Evolutionary conservation across 176 grass and related monocot genomes (phyloP).

Genomic region (Chrysopogon serrulatus): DNA sequence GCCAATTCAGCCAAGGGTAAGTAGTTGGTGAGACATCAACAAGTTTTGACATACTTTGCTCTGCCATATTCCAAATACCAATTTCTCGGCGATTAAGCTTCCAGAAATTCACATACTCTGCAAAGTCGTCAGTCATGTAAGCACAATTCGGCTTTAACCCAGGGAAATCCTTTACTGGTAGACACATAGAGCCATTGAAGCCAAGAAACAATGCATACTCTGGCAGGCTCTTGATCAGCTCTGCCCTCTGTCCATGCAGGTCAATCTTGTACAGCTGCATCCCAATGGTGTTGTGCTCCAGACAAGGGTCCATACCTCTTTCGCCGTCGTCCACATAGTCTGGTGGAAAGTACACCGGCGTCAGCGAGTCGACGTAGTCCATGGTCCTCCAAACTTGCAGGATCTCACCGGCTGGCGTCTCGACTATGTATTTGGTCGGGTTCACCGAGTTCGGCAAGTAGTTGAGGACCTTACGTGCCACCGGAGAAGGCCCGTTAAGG

Average conservation of each 20-base stretch:
- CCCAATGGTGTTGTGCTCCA: not conserved
- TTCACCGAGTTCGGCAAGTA: not conserved
- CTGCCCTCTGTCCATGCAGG: not conserved
- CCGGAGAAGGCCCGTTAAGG: not conserved
- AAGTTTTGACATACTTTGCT: not conserved
- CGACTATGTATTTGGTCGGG: not conserved
- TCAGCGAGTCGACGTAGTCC: not conserved
- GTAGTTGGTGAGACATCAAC: not conserved
- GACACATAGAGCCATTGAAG: not conserved
- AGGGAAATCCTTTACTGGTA: not conserved
- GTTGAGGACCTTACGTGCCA: not conserved
- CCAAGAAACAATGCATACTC: slow-evolving; percentile 11
- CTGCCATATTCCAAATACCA: not conserved
- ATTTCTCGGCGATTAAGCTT: not conserved
- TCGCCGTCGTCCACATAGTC: not conserved
- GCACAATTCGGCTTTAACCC: not conserved
- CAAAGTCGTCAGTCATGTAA: not conserved
- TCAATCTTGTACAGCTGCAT: slow-evolving; percentile 3
- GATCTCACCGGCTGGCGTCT: not conserved
- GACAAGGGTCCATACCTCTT: not conserved
- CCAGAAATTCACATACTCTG: not conserved
- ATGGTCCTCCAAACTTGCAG: not conserved
- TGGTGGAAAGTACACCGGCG: too few species aligned
- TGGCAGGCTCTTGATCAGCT: not conserved
- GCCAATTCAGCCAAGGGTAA: not conserved